phyloP scores from a whole-genome alignment of 2,329 filamentous ascomycete species.

The Helminthosporium solani region DNA sequence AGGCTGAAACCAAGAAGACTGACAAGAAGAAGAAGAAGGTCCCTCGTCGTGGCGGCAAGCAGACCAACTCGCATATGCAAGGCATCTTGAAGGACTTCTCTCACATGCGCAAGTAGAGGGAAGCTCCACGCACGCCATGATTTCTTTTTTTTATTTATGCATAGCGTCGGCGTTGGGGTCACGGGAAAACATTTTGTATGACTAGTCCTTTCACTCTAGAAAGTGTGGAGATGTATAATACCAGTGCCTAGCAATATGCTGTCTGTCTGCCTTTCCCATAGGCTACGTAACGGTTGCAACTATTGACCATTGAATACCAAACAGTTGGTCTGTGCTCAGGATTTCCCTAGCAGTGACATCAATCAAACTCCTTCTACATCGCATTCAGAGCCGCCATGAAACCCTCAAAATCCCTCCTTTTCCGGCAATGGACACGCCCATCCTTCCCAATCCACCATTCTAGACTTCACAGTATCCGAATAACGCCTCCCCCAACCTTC shows the following conservation, averaged over 20 bases:
- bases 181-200: not conserved
- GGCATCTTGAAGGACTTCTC: slow-evolving; percentile 76
- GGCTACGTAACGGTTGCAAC: too few species aligned
- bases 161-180: slow-evolving; percentile 34
- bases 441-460: not conserved
- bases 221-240: too few species aligned
- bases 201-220: not conserved
- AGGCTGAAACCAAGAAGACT: slow-evolving; percentile 55
- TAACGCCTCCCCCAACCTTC: not conserved
- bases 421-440: not conserved
- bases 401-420: too few species aligned
- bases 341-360: slow-evolving; percentile 11
- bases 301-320: too few species aligned
- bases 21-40: slow-evolving; percentile 72
- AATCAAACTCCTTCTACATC: not conserved
- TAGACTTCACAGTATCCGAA: slow-evolving; percentile 1
- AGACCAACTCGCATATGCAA: slow-evolving; percentile 85
- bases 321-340: slow-evolving; percentile 10
- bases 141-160: slow-evolving; percentile 12
- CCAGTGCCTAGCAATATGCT: too few species aligned
- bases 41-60: slow-evolving; percentile 71
- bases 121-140: slow-evolving; percentile 10
- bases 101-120: slow-evolving; percentile 40
- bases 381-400: not conserved
- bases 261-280: too few species aligned